These are phyloP conservation scores for Tephrocybe rancida DNA, from an alignment of 768 basidiomycete species.

Conservation along the genomic window DNA sequence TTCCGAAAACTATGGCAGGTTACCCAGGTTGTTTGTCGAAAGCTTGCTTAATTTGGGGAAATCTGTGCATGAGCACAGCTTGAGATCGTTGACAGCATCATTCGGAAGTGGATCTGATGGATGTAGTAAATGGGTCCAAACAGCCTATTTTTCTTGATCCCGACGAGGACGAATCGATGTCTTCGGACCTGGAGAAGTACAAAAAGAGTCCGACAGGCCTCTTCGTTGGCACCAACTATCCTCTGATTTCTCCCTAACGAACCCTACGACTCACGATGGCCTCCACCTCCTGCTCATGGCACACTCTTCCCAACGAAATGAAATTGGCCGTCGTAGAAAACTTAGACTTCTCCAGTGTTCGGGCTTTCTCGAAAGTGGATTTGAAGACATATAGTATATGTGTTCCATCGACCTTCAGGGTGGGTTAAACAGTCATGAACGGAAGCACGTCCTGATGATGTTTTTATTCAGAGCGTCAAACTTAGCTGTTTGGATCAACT, in stretches of 20 bases:
- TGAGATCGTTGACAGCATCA: conserved; percentile 22
- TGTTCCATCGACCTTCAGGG: conserved; percentile 62
- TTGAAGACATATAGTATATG: conserved; percentile 53
- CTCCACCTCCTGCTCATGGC: conserved; percentile 43
- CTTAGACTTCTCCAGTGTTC: conserved; percentile 46
- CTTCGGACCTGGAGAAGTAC: conserved; percentile 25
- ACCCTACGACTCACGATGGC: conserved; percentile 17
- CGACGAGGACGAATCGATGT: conserved; percentile 39
- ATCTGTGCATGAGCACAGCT: conserved; percentile 14
- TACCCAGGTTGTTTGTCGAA: background rate
- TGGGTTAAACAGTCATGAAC: conserved; percentile 26
- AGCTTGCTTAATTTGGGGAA: conserved; percentile 1
- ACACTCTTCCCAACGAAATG: conserved; percentile 65
- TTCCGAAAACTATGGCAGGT: conserved; percentile 8
- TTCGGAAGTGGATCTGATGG: conserved; percentile 14
- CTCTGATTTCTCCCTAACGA: conserved; percentile 6
- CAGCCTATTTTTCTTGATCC: conserved; percentile 20
- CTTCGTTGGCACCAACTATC: background rate
- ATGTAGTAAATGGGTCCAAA: conserved; percentile 16
- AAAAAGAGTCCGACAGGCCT: conserved; percentile 10
- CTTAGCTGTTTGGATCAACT: conserved; percentile 50
- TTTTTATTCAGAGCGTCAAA: conserved; percentile 44
- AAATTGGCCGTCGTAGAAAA: conserved; percentile 57
- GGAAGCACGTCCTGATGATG: conserved; percentile 17
- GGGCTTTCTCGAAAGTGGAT: conserved; percentile 51